Conservation (phyloP, 2,329 filamentous ascomycete species). For the Monosporascus sp. region DNA sequence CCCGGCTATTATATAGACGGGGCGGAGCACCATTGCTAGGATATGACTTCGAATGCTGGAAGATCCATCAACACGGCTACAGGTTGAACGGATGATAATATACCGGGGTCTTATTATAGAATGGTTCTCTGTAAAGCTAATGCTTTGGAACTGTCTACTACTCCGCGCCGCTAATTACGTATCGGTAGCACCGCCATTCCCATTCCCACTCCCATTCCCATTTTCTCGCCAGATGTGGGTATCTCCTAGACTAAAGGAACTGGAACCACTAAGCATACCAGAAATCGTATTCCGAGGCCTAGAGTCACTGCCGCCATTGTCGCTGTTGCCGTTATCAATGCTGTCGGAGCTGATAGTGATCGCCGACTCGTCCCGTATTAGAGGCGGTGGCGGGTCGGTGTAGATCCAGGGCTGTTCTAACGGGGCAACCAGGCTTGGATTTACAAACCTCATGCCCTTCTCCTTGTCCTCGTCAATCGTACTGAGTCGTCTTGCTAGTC, state of each 20-base stretch:
- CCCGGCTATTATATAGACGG: no score
- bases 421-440: slow-evolving; percentile 66
- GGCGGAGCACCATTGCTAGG: no score
- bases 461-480: slow-evolving; percentile 71
- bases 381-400: slow-evolving; percentile 43
- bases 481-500: slow-evolving; percentile 47
- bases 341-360: slow-evolving; percentile 6
- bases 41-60: no score
- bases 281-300: not conserved
- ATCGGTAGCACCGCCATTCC: slow-evolving; percentile 6
- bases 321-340: slow-evolving; percentile 3
- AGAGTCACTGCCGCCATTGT: not conserved
- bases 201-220: slow-evolving; percentile 18
- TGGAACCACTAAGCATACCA: slow-evolving; percentile 21
- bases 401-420: slow-evolving; percentile 69
- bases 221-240: slow-evolving; percentile 24
- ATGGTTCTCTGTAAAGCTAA: no score
- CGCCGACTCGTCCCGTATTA: slow-evolving; percentile 15
- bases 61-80: no score
- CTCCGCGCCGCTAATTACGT: no score
- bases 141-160: no score
- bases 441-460: slow-evolving; percentile 65
- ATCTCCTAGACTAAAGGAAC: slow-evolving; percentile 25
- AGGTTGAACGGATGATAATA: no score
- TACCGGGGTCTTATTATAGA: no score